A percentile compares a stretch with the other conserved stretches of the same genome.
phyloP scores from a whole-genome alignment of 805 yeast genomes.

The Metschnikowia bowlesiae region DNA sequence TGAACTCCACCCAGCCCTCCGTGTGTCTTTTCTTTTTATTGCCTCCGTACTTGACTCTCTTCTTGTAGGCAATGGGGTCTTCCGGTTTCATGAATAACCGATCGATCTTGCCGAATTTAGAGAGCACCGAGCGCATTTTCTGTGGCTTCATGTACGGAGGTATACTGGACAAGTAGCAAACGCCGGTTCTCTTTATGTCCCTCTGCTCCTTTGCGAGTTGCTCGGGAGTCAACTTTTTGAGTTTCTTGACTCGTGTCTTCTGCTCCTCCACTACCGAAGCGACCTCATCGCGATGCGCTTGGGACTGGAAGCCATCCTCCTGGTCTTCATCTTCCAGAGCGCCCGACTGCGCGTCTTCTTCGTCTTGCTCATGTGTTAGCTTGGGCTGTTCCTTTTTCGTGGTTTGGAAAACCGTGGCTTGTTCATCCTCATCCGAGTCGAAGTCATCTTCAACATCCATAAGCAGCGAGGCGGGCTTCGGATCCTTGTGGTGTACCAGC shows the following conservation, averaged over 20 bases:
- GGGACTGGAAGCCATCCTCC: neutral
- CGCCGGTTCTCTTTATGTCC: constrained; percentile 72
- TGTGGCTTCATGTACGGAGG: constrained; percentile 98
- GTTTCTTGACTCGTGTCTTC: constrained; percentile 25
- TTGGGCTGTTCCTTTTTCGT: constrained; percentile 5
- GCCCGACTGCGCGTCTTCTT: neutral
- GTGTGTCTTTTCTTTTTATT: constrained; percentile 82
- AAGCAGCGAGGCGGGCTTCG: neutral
- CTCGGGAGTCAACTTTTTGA: constrained; percentile 54
- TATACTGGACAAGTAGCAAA: constrained; percentile 81
- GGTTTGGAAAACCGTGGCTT: constrained; percentile 12
- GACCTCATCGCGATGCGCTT: constrained; percentile 11
- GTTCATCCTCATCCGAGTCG: constrained; percentile 12
- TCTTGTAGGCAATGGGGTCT: constrained; percentile 56
- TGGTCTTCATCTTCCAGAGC: neutral
- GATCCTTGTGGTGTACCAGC: neutral
- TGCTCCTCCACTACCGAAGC: constrained; percentile 15
- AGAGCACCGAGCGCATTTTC: constrained; percentile 74
- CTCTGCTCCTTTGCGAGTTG: constrained; percentile 52
- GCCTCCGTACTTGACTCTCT: constrained; percentile 82
- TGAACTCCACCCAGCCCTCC: constrained; percentile 97
- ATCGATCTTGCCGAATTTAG: constrained; percentile 83
- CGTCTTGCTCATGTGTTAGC: constrained; percentile 1
- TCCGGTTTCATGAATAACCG: constrained; percentile 86
- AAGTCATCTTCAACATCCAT: constrained; percentile 13